Evolutionary conservation across 441 rosid species (phyloP), one percentile per base, ranked within the genome.

Genomic region (Populus hybrid): DNA sequence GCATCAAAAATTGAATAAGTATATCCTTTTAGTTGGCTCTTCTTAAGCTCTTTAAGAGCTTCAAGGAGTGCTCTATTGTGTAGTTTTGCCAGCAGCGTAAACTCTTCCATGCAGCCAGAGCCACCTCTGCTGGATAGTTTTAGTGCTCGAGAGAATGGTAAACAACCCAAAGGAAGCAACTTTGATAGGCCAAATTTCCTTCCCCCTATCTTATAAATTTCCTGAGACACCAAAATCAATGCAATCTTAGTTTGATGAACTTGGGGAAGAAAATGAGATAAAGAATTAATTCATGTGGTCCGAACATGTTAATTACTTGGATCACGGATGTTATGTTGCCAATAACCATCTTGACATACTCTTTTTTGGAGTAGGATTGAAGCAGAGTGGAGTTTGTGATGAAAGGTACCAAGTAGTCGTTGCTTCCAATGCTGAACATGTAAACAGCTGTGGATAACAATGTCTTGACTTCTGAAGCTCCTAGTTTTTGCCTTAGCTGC

Each of bases 261-360:
- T 57, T 34, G 26, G 72, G 6, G 24, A 69, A 6, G 23, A 14
- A 69, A 35, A 21, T 34, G 5, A 69, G 5, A 6, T 0, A 8
- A 69, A 24, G 26, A 35, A 30, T 24, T 24, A 72, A 34, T n/a
- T 3, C n/a, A 59, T 1, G 5, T 53, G 64, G 1, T 57, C 4
- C 0, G 4, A n/a, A 9, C 12, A n/a, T 18, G 35, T 59, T 18
- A 70, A 12, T 78, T 81, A 90, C 89, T 82, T 88, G 8, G 75
- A 88, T 59, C 5, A 70, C 80, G 4, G 42, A 24, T 20, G 87
- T 83, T 0, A 82, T 34, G 84, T 84, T 90, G 40, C 91, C 89
- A 23, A 86, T 82, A 73, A 86, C 88, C 80, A 86, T 75, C 8
- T 65, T 82, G 5, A 81, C 84, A 23, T 30, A 69, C 34, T 76